Percentiles rank a stretch among this genome's conserved stretches.
phyloP scores from a whole-genome alignment of 352 stramenopile genomes.

The Globisporangium polare region DNA sequence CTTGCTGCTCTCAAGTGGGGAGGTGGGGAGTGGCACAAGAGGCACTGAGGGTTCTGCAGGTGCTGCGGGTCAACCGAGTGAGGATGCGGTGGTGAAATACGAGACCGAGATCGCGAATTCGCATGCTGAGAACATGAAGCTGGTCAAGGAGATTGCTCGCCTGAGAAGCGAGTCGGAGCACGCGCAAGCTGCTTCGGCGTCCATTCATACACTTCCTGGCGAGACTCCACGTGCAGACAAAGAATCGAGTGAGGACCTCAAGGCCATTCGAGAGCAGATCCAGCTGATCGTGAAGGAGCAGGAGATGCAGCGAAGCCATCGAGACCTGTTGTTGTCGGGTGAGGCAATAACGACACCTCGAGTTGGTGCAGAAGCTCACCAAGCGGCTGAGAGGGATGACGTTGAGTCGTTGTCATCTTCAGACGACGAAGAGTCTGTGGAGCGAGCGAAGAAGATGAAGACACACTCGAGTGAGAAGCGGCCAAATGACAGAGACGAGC shows the following conservation, averaged over 20 bases:
- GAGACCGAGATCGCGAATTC: conserved; percentile 21
- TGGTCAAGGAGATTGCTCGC: conserved; percentile 30
- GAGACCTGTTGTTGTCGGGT: not conserved
- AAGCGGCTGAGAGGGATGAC: conserved; percentile 1
- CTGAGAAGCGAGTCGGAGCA: conserved; percentile 33
- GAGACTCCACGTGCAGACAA: not conserved
- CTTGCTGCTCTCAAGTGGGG: conserved; percentile 18
- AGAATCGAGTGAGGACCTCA: conserved; percentile 6
- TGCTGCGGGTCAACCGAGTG: conserved; percentile 1
- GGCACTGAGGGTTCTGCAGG: conserved; percentile 1
- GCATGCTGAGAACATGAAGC: conserved; percentile 26
- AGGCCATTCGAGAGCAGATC: conserved; percentile 11
- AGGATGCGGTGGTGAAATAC: conserved; percentile 12
- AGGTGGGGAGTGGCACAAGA: not conserved
- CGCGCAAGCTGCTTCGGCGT: conserved; percentile 5
- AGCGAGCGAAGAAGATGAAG: not conserved
- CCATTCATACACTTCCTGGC: not conserved
- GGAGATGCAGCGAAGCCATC: conserved; percentile 9
- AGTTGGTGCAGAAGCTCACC: not conserved
- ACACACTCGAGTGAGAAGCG: not conserved
- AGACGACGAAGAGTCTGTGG: conserved; percentile 9
- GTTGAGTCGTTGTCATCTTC: conserved; percentile 18
- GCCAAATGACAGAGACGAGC: not conserved
- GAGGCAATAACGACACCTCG: not conserved
- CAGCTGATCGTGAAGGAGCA: conserved; percentile 10